Conservation (phyloP, 139 green algal species). For the Limnomonas spitsbergensis region DNA sequence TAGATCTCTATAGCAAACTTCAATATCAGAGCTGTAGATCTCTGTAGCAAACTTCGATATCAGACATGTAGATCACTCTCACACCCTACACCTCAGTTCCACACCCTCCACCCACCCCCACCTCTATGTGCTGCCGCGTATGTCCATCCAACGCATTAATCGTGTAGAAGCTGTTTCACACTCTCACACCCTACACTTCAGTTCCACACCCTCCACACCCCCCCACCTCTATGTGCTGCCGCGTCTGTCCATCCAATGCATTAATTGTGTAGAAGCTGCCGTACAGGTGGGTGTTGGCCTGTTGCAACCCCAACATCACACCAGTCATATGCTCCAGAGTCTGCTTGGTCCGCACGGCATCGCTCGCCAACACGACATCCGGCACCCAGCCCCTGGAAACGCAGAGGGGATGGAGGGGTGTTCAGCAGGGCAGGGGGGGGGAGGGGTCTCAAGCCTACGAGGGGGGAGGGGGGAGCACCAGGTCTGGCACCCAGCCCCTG, state of each 20-base stretch:
- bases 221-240: conserved; percentile 49
- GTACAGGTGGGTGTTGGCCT: conserved; percentile 59
- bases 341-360: conserved; percentile 69
- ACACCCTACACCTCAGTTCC: too few relatives aligned
- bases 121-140: conserved; percentile 58
- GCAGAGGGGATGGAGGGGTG: conserved; percentile 29
- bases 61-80: too few relatives aligned
- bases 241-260: conserved; percentile 76
- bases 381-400: conserved; percentile 77
- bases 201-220: too few relatives aligned
- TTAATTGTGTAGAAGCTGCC: conserved; percentile 72
- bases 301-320: conserved; percentile 42
- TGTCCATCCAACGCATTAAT: conserved; percentile 78
- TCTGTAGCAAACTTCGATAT: too few relatives aligned
- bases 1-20: too few relatives aligned
- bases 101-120: too few relatives aligned
- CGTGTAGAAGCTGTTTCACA: conserved; percentile 70
- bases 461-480: too few relatives aligned
- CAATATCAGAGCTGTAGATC: too few relatives aligned
- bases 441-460: too few relatives aligned
- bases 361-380: conserved; percentile 66
- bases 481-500: too few relatives aligned
- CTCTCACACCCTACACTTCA: too few relatives aligned
- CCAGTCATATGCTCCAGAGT: conserved; percentile 75
- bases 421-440: too few relatives aligned